Percentiles rank a stretch among this genome's conserved stretches.
Conservation (phyloP, 768 basidiomycete genomes). For the Tricholoma hemisulphureum region DNA sequence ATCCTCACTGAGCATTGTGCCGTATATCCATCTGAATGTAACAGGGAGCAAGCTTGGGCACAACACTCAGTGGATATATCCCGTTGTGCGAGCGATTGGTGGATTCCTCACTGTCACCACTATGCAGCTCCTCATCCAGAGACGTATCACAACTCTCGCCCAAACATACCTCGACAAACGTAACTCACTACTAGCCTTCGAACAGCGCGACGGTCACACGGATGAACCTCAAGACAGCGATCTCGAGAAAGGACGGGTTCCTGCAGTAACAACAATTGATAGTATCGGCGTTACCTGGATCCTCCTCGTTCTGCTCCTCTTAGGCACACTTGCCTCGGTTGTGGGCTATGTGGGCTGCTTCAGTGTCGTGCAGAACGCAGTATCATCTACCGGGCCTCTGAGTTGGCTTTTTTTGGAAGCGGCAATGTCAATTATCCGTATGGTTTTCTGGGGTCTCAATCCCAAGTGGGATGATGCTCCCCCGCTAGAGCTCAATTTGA, state of each 20-base stretch:
- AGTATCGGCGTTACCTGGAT: neutral
- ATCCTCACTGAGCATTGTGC: constrained; percentile 2
- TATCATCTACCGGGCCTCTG: neutral
- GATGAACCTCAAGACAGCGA: too few species aligned
- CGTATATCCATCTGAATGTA: constrained; percentile 6
- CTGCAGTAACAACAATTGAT: too few species aligned
- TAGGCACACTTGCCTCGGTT: constrained; percentile 3
- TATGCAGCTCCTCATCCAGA: constrained; percentile 15
- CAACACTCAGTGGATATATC: constrained; percentile 15
- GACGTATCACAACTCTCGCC: constrained; percentile 4
- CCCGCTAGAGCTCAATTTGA: neutral
- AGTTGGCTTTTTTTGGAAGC: constrained; percentile 16
- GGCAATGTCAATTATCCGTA: constrained; percentile 8
- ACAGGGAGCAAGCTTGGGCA: too few species aligned
- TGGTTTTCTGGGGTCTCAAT: constrained; percentile 14
- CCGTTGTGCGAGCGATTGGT: constrained; percentile 11
- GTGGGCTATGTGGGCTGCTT: constrained; percentile 18
- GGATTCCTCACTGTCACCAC: constrained; percentile 9
- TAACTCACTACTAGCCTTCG: neutral
- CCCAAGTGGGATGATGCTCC: constrained; percentile 4
- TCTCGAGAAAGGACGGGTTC: too few species aligned
- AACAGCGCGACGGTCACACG: too few species aligned
- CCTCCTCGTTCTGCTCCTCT: constrained; percentile 1
- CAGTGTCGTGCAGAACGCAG: constrained; percentile 10
- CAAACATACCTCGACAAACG: constrained; percentile 1